These are phyloP conservation scores for Polymyxa betae DNA, from an alignment of 208 protist species.

Conservation along the genomic window DNA sequence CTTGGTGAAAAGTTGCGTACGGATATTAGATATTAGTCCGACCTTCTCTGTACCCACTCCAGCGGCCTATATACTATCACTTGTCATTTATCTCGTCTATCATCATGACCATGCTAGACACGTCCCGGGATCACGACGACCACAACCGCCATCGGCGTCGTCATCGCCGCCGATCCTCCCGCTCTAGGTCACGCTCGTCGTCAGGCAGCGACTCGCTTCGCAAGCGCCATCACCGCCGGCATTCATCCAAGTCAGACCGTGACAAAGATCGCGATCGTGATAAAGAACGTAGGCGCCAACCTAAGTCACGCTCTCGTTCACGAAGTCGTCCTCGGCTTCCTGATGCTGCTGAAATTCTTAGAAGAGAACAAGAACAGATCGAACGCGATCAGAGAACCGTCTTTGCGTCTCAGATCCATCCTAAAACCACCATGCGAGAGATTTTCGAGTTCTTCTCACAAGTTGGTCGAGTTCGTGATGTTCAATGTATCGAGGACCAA, in stretches of 20 bases:
- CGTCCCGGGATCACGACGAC: too few species aligned
- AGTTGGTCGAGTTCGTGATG: slow-evolving; percentile 60
- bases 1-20: too few species aligned
- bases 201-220: neutral
- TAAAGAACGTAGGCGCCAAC: neutral
- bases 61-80: too few species aligned
- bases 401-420: slow-evolving; percentile 64
- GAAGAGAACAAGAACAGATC: slow-evolving; percentile 10
- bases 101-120: too few species aligned
- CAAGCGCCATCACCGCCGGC: neutral
- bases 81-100: too few species aligned
- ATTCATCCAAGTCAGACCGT: neutral
- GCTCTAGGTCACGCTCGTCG: slow-evolving; percentile 6
- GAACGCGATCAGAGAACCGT: slow-evolving; percentile 50
- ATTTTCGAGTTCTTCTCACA: slow-evolving; percentile 65
- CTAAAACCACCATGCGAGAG: slow-evolving; percentile 61
- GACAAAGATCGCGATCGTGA: neutral
- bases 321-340: neutral
- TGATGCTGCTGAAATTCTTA: neutral
- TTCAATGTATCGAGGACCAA: slow-evolving; percentile 63
- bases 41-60: too few species aligned
- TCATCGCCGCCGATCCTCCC: slow-evolving; percentile 16
- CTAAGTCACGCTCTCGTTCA: neutral
- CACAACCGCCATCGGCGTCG: neutral
- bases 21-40: too few species aligned